Base-by-base conservation (phyloP, 139 green algal species). In the Chloropicon primus region DNA sequence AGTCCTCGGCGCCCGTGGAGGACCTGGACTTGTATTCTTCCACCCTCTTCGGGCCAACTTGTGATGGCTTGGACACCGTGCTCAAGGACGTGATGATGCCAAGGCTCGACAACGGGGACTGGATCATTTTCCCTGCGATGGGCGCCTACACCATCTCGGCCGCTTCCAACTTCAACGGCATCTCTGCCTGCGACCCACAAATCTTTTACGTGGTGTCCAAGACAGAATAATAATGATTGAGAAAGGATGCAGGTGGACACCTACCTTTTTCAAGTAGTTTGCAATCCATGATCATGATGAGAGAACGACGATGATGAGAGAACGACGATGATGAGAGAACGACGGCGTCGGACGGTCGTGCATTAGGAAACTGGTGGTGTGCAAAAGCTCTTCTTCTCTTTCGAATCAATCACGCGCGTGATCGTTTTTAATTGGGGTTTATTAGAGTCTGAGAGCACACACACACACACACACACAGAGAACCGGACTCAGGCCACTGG, bases 71-170 rank as follows among this genome's bases (percentile, higher is more conserved):
- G n/a, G 85, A 89, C 72, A 80, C 72, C 2, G 73, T 89, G 2
- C 75, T 86, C 2, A 26, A 41, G 26, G 75, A 86, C 73, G 54
- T 27, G 1, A 22, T 22, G 41, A 81, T 98, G 79, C 93, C 93
- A 0, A 76, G 89, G 78, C 82, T 97, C 77, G 85, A 83, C 27
- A 87, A 90, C 53, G 94, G 94, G n/a, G 94, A 98, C 83, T 98
- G 91, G 90, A 83, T 98, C 71, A 79, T 93, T 54, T 98, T 96
- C 83, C 84, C 89, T 24, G 85, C 89, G 77, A 93, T 96, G 77
- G 94, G 94, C 25, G 94, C 94, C 1, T 98, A 98, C 87, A 97
- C 93, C 0, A 79, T 93, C 0, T 88, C 89, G 22, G 94, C 91
- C 22, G 93, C 91, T 1, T 93, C 85, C 74, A 85, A 92, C 80